phyloP scores from a whole-genome alignment of 495 filamentous ascomycete species.

The Daldinia vernicosa region DNA sequence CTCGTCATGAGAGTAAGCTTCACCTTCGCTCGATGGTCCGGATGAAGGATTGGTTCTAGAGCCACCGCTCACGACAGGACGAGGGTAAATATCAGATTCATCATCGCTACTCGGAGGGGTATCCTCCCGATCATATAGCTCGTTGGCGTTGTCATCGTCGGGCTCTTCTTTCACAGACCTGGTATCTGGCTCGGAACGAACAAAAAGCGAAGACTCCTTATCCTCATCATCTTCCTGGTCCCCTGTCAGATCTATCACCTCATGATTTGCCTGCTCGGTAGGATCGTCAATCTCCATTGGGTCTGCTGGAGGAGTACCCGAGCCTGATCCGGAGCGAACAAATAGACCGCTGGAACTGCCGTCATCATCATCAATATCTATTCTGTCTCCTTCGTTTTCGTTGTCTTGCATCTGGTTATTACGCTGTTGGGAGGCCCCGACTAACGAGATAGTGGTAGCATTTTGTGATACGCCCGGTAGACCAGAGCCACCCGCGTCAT shows the following conservation, averaged over 20 bases:
- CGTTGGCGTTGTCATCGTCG: neutral
- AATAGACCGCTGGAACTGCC: slow-evolving; percentile 17
- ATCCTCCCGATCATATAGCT: neutral
- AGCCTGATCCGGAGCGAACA: slow-evolving; percentile 9
- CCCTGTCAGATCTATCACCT: slow-evolving; percentile 10
- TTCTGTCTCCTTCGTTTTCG: neutral
- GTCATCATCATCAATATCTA: slow-evolving; percentile 8
- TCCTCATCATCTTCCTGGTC: neutral
- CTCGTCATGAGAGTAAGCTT: neutral
- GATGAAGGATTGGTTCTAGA: neutral
- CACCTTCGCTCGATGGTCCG: neutral
- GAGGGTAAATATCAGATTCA: neutral
- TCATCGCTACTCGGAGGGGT: slow-evolving; percentile 16
- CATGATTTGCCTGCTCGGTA: neutral
- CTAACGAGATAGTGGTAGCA: no score
- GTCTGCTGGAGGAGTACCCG: neutral
- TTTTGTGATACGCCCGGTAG: no score
- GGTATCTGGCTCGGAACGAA: neutral
- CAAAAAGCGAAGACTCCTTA: neutral
- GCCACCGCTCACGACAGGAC: neutral
- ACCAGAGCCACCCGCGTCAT: no score
- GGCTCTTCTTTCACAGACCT: neutral
- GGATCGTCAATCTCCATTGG: neutral
- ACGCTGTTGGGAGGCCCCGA: no score
- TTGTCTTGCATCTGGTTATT: neutral